These are phyloP conservation scores for Yamadazyma oceani DNA, from an alignment of 1,139 yeast species.

Conservation along the genomic window DNA sequence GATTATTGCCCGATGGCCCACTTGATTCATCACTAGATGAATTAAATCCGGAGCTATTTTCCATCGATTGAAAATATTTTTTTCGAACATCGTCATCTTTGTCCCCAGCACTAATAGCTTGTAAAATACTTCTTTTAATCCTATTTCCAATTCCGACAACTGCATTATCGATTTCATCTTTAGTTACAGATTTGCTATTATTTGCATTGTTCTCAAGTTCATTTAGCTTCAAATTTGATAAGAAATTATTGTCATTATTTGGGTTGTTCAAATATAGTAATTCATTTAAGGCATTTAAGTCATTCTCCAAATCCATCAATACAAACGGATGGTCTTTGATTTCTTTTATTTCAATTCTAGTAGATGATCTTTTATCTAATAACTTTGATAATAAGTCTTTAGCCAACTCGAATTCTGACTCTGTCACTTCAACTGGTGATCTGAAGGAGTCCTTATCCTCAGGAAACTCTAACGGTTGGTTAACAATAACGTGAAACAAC, in stretches of 20 bases:
- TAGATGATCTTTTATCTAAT: constrained; percentile 68
- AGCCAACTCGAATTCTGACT: constrained; percentile 57
- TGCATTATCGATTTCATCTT: constrained; percentile 53
- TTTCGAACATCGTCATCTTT: constrained; percentile 28
- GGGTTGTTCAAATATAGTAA: constrained; percentile 34
- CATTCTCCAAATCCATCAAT: constrained; percentile 54
- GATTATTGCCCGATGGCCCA: constrained; percentile 4
- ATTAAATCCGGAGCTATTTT: constrained; percentile 23
- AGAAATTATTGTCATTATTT: constrained; percentile 6
- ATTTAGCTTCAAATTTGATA: constrained; percentile 9
- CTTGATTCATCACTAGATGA: constrained; percentile 42
- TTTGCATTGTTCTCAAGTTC: constrained; percentile 5
- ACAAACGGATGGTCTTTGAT: constrained; percentile 84
- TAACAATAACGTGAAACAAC: constrained; percentile 79
- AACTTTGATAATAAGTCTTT: constrained; percentile 64
- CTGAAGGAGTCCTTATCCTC: constrained; percentile 37
- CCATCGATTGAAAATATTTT: constrained; percentile 27
- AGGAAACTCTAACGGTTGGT: constrained; percentile 64
- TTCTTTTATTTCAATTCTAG: constrained; percentile 68
- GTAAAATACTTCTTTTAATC: constrained; percentile 58
- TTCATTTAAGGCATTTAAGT: constrained; percentile 39
- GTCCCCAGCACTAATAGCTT: constrained; percentile 43
- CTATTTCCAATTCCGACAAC: constrained; percentile 76
- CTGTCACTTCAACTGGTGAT: constrained; percentile 39
- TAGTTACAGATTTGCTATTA: constrained; percentile 10